Evolutionary conservation across 2,329 filamentous ascomycete species (phyloP).

Genomic region (Raffaelea albimanens): DNA sequence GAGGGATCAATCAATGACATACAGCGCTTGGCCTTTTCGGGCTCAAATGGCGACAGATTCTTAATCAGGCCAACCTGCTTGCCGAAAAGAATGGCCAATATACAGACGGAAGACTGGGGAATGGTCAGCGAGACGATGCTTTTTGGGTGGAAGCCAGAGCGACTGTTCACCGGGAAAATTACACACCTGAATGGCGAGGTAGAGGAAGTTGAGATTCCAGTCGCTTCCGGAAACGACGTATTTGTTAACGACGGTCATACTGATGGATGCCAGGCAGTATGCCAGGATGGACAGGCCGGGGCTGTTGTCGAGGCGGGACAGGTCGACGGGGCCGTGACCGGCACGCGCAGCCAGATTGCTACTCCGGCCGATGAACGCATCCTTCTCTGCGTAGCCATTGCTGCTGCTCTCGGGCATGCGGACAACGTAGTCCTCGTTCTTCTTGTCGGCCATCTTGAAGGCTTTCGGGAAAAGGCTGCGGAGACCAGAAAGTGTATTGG

Average conservation of each 20-base stretch:
- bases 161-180: no score
- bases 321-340: conserved; percentile 22
- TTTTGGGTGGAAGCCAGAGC: neutral
- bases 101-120: conserved; percentile 75
- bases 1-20: conserved; percentile 24
- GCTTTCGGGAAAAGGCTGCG: neutral
- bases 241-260: conserved; percentile 99
- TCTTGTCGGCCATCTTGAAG: conserved; percentile 70
- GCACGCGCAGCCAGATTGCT: conserved; percentile 24
- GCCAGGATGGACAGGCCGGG: conserved; percentile 72
- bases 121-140: conserved; percentile 1
- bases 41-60: conserved; percentile 72
- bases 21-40: conserved; percentile 90
- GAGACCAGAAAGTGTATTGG: neutral
- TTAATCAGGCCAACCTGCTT: conserved; percentile 76
- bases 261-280: conserved; percentile 93
- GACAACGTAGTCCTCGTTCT: conserved; percentile 72
- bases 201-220: conserved; percentile 96
- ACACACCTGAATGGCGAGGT: conserved; percentile 82
- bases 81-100: conserved; percentile 70
- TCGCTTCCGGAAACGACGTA: conserved; percentile 84
- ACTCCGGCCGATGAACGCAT: conserved; percentile 37
- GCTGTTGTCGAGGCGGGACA: conserved; percentile 58
- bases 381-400: conserved; percentile 40
- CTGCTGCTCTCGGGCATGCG: conserved; percentile 54